phyloP scores from a whole-genome alignment of 2,329 filamentous ascomycete genomes.

The Penicillium thymicola region DNA sequence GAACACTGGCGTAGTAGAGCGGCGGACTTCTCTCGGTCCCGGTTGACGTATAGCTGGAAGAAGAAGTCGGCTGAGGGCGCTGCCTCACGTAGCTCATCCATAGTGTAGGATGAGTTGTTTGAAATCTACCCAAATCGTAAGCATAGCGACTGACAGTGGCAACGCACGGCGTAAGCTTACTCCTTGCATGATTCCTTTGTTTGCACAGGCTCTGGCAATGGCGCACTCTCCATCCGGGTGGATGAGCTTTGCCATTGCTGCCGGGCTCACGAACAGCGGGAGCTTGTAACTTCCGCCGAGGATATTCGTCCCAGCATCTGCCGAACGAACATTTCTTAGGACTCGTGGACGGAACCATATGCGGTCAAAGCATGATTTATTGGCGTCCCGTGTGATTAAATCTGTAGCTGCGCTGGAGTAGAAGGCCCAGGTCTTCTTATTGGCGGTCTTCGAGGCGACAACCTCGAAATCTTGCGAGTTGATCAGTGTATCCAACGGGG shows the following conservation, averaged over 20 bases:
- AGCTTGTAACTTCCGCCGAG: slow-evolving; percentile 52
- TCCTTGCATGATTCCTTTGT: slow-evolving; percentile 55
- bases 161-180: slow-evolving; percentile 26
- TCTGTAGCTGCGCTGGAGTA: slow-evolving; percentile 65
- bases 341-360: slow-evolving; percentile 61
- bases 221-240: slow-evolving; percentile 63
- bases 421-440: slow-evolving; percentile 67
- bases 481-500: slow-evolving; percentile 54
- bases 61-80: slow-evolving; percentile 47
- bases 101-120: slow-evolving; percentile 59
- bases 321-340: slow-evolving; percentile 54
- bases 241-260: slow-evolving; percentile 62
- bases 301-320: slow-evolving; percentile 53
- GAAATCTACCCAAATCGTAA: slow-evolving; percentile 44
- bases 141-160: not conserved
- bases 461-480: slow-evolving; percentile 60
- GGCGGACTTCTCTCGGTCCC: slow-evolving; percentile 49
- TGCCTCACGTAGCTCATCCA: slow-evolving; percentile 52
- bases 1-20: slow-evolving; percentile 45
- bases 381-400: slow-evolving; percentile 56
- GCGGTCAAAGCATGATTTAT: slow-evolving; percentile 53
- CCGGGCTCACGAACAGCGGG: slow-evolving; percentile 63
- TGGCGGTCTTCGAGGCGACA: slow-evolving; percentile 54
- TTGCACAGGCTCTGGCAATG: slow-evolving; percentile 53
- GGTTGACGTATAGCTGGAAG: slow-evolving; percentile 57